Evolutionary conservation across 2,329 filamentous ascomycete genomes (phyloP).

Genomic region (Aspergillus ibericus): DNA sequence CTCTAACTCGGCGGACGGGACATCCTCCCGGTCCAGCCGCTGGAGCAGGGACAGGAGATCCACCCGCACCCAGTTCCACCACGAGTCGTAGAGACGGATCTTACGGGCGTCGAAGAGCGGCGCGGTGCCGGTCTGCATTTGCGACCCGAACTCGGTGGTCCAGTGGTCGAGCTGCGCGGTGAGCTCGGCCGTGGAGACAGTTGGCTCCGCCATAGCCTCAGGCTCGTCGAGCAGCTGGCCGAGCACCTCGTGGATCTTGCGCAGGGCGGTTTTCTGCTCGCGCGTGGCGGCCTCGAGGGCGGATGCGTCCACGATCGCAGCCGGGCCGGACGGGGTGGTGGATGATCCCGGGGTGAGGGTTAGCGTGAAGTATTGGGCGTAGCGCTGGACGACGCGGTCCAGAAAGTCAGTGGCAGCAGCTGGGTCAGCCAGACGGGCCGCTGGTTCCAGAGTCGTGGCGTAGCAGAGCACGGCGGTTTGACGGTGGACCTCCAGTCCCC

Average conservation of each 20-base stretch:
- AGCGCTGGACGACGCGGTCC: neutral
- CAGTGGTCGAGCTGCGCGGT: neutral
- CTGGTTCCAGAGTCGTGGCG: neutral
- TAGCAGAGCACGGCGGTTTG: neutral
- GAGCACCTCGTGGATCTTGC: neutral
- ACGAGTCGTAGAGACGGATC: neutral
- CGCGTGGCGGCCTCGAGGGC: neutral
- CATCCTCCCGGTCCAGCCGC: neutral
- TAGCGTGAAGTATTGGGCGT: neutral
- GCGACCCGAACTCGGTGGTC: neutral
- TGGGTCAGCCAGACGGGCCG: neutral
- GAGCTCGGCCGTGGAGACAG: neutral
- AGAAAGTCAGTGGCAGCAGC: neutral
- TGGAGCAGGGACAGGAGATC: neutral
- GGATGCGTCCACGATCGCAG: neutral
- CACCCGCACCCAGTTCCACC: slow-evolving; percentile 1
- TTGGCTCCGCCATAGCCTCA: neutral
- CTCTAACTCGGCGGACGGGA: neutral
- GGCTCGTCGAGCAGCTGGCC: neutral
- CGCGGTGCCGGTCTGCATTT: neutral
- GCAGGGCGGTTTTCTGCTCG: neutral
- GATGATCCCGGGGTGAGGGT: neutral
- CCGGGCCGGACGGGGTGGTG: too few relatives aligned
- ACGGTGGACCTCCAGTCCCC: neutral
- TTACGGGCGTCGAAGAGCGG: slow-evolving; percentile 1